Percentiles rank a stretch among this genome's conserved stretches.
These are phyloP conservation scores for Torulaspora globosa DNA, from an alignment of 1,139 yeast species.

Conservation along the genomic window DNA sequence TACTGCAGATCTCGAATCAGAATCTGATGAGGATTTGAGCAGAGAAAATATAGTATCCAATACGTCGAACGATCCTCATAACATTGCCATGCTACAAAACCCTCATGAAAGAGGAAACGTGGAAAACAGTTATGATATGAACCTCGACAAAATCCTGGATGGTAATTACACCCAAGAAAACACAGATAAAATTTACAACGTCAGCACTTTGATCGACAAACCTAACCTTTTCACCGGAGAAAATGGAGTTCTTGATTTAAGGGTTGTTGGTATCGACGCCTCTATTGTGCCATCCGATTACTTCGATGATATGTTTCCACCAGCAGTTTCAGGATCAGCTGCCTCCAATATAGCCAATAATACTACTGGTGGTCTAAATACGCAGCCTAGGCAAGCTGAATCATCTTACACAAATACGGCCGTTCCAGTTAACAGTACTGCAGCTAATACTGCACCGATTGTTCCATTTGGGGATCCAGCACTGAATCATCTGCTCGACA, in stretches of 20 bases:
- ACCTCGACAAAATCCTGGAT: slow-evolving; percentile 16
- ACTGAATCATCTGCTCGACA: slow-evolving; percentile 16
- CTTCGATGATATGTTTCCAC: slow-evolving; percentile 22
- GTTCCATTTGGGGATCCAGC: slow-evolving; percentile 19
- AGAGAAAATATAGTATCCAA: slow-evolving; percentile 5
- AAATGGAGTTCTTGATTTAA: slow-evolving; percentile 18
- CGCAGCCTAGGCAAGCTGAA: slow-evolving; percentile 4
- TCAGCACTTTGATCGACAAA: slow-evolving; percentile 26
- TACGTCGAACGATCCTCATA: slow-evolving; percentile 11
- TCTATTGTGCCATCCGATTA: slow-evolving; percentile 18
- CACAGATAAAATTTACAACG: slow-evolving; percentile 18
- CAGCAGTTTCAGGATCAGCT: slow-evolving; percentile 8
- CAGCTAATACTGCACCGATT: slow-evolving; percentile 4
- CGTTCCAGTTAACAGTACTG: not conserved
- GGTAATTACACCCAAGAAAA: slow-evolving; percentile 12
- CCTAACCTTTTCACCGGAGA: slow-evolving; percentile 22
- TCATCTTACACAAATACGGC: slow-evolving; percentile 7
- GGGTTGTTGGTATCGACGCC: slow-evolving; percentile 19
- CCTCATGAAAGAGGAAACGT: slow-evolving; percentile 4
- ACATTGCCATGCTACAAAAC: slow-evolving; percentile 2
- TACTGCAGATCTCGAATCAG: slow-evolving; percentile 15
- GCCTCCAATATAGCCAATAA: slow-evolving; percentile 4
- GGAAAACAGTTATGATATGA: slow-evolving; percentile 12
- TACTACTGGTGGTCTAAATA: slow-evolving; percentile 1
- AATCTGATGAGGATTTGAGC: slow-evolving; percentile 14